Conservation (phyloP, 2,329 filamentous ascomycete genomes). For the Fusarium stilboides region DNA sequence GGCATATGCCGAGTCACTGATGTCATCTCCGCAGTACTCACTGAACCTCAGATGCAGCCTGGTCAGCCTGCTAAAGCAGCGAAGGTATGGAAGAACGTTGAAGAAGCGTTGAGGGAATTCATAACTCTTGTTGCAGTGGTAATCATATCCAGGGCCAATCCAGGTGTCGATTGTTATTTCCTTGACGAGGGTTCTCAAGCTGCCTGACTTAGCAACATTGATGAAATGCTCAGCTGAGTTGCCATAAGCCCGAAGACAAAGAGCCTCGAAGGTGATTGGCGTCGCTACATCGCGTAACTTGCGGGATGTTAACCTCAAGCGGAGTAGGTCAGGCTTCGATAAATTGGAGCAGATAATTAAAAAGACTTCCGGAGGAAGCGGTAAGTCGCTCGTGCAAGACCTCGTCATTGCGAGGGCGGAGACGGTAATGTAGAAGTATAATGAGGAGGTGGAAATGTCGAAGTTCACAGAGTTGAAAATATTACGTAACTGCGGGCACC, state of each 20-base stretch:
- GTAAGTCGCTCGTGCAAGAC: background rate
- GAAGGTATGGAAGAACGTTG: background rate
- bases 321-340: background rate
- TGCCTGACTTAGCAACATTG: background rate
- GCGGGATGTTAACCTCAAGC: constrained; percentile 51
- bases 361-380: background rate
- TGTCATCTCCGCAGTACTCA: background rate
- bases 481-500: no score
- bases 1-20: no score
- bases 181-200: background rate
- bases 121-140: background rate
- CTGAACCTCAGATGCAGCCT: constrained; percentile 1
- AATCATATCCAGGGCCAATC: background rate
- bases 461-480: no score
- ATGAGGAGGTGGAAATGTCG: no score
- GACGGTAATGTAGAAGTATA: no score
- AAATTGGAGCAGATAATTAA: background rate
- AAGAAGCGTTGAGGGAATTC: background rate
- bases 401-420: no score
- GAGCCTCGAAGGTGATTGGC: background rate
- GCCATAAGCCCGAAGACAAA: background rate
- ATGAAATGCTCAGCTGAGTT: background rate
- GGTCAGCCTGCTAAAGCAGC: background rate
- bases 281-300: constrained; percentile 49
- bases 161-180: constrained; percentile 20